Percentiles rank a stretch among this genome's conserved stretches.
phyloP scores from a whole-genome alignment of 352 stramenopile species.

The Phytophthora citricola region DNA sequence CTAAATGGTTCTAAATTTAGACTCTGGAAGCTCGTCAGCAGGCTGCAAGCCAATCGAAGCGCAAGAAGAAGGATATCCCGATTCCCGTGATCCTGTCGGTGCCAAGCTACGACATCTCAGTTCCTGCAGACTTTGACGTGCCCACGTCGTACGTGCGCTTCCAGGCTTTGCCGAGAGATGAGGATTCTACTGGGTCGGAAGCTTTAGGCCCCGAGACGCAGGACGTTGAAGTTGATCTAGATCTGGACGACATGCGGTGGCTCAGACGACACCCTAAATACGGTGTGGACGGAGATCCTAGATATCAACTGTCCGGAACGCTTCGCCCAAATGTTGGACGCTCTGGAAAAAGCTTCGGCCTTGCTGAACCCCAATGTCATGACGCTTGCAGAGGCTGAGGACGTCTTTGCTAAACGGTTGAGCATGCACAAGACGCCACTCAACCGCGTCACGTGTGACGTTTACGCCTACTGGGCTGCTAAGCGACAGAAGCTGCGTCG shows the following conservation, averaged over 20 bases:
- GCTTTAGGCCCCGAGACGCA: conserved; percentile 38
- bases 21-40: conserved; percentile 69
- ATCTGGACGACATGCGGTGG: conserved; percentile 90
- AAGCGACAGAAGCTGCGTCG: conserved; percentile 94
- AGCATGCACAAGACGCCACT: conserved; percentile 73
- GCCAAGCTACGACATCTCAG: conserved; percentile 67
- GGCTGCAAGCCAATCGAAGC: conserved; percentile 39
- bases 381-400: conserved; percentile 74
- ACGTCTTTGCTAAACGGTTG: conserved; percentile 75
- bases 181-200: conserved; percentile 30
- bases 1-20: conserved; percentile 30
- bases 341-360: conserved; percentile 85
- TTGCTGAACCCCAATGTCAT: conserved; percentile 82
- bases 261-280: conserved; percentile 85
- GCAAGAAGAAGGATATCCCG: conserved; percentile 90
- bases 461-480: conserved; percentile 96
- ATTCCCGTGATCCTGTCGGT: conserved; percentile 84
- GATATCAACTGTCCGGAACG: conserved; percentile 74
- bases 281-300: conserved; percentile 77
- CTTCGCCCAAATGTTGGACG: conserved; percentile 87
- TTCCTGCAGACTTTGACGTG: conserved; percentile 72
- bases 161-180: conserved; percentile 60
- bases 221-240: conserved; percentile 78
- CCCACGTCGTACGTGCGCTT: conserved; percentile 87
- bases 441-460: conserved; percentile 77